Conservation (phyloP, 2,329 filamentous ascomycete species). For the Aspergillaceae sp. region DNA sequence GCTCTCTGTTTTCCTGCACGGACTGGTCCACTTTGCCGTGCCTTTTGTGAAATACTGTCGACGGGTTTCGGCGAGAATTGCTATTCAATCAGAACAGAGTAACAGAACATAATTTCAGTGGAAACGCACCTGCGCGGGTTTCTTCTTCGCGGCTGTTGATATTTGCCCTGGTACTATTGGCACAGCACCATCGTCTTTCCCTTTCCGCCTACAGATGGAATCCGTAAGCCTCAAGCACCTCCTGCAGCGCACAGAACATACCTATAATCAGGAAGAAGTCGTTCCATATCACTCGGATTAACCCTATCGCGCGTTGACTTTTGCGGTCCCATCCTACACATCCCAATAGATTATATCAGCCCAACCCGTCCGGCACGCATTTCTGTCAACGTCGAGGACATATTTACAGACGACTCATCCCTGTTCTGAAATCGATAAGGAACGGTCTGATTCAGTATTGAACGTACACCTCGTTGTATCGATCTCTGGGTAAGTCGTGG, state of each 20-base stretch:
- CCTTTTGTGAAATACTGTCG: slow-evolving; percentile 17
- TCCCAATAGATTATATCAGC: slow-evolving; percentile 7
- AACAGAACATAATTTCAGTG: not conserved
- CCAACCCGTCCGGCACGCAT: not conserved
- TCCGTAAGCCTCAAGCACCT: not conserved
- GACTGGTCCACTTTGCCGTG: slow-evolving; percentile 26
- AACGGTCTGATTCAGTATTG: slow-evolving; percentile 10
- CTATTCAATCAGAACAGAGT: not conserved
- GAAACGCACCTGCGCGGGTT: slow-evolving; percentile 11
- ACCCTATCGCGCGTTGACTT: slow-evolving; percentile 9
- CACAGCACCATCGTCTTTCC: slow-evolving; percentile 12
- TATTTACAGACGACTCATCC: slow-evolving; percentile 18
- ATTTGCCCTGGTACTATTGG: slow-evolving; percentile 20
- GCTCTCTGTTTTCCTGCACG: slow-evolving; percentile 13
- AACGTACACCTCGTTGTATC: slow-evolving; percentile 10
- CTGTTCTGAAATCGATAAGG: slow-evolving; percentile 8
- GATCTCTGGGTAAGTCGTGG: slow-evolving; percentile 2
- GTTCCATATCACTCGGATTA: slow-evolving; percentile 15
- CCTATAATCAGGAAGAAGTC: slow-evolving; percentile 14
- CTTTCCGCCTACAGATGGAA: slow-evolving; percentile 3
- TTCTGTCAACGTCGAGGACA: slow-evolving; percentile 2
- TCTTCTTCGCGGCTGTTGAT: slow-evolving; percentile 8
- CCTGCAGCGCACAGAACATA: slow-evolving; percentile 5
- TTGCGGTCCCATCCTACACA: slow-evolving; percentile 8
- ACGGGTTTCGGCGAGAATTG: slow-evolving; percentile 13